These are phyloP conservation scores for Fusarium sp. DNA, from an alignment of 2,329 filamentous ascomycete species.

Conservation along the genomic window DNA sequence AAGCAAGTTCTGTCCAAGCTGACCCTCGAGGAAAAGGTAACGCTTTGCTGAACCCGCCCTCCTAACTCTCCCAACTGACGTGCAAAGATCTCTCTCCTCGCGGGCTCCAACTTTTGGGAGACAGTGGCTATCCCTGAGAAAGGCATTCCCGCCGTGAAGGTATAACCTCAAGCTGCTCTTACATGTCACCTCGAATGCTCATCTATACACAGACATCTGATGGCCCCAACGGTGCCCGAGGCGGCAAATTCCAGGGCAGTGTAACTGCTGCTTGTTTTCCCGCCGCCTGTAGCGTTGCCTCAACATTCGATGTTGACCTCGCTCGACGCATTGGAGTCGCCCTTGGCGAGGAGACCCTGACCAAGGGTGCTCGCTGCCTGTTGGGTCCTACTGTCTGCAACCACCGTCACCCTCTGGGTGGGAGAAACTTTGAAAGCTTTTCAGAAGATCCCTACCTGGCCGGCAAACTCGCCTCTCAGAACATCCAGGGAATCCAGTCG, in stretches of 20 bases:
- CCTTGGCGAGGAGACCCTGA: slow-evolving; percentile 62
- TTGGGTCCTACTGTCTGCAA: slow-evolving; percentile 46
- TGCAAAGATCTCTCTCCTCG: slow-evolving; percentile 34
- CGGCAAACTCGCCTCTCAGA: slow-evolving; percentile 25
- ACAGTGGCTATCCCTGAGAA: slow-evolving; percentile 34
- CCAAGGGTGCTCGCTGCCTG: slow-evolving; percentile 76
- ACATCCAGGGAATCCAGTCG: slow-evolving; percentile 49
- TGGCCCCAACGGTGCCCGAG: slow-evolving; percentile 39
- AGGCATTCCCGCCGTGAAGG: slow-evolving; percentile 33
- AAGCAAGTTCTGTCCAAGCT: neutral
- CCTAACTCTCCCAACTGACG: neutral
- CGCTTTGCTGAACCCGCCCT: too few relatives aligned
- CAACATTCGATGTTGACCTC: slow-evolving; percentile 71
- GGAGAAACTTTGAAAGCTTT: slow-evolving; percentile 40
- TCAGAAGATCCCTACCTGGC: slow-evolving; percentile 38
- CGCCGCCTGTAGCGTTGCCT: slow-evolving; percentile 59
- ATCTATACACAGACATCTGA: slow-evolving; percentile 2
- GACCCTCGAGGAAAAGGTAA: neutral
- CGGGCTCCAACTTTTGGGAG: slow-evolving; percentile 35
- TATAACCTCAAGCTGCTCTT: neutral
- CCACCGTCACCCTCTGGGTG: slow-evolving; percentile 38
- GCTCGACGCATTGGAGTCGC: slow-evolving; percentile 66
- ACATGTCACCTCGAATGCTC: too few relatives aligned
- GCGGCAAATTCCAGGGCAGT: slow-evolving; percentile 29
- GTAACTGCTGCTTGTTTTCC: slow-evolving; percentile 40